phyloP scores from a whole-genome alignment of 1,139 yeast species.

The Nakaseomyces nivariensis region DNA sequence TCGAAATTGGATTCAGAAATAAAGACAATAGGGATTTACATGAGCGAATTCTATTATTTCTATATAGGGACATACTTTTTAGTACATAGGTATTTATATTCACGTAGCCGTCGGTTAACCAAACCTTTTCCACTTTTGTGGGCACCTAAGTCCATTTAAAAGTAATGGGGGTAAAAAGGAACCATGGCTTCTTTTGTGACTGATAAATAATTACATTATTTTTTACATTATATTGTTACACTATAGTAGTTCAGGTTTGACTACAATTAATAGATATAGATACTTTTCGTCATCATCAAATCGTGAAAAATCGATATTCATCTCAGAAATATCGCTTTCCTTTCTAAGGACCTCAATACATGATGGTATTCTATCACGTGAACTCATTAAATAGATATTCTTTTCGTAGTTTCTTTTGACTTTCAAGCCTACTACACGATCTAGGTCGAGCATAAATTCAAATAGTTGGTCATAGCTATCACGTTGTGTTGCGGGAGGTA shows the following conservation, averaged over 20 bases:
- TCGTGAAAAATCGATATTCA: conserved; percentile 3
- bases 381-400: conserved; percentile 18
- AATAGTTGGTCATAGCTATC: conserved; percentile 10
- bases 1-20: too few species aligned
- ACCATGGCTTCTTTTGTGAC: too few species aligned
- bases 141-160: too few species aligned
- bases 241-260: conserved; percentile 16
- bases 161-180: too few species aligned
- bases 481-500: conserved; percentile 6
- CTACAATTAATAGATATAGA: conserved; percentile 11
- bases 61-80: too few species aligned
- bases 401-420: conserved; percentile 16
- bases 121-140: too few species aligned
- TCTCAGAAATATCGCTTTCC: not conserved
- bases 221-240: not conserved
- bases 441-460: conserved; percentile 14
- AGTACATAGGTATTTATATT: too few species aligned
- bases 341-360: conserved; percentile 1
- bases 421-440: conserved; percentile 17
- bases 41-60: too few species aligned
- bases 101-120: too few species aligned
- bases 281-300: conserved; percentile 6
- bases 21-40: too few species aligned
- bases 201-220: not conserved
- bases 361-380: conserved; percentile 9